Evolutionary conservation across 345 rosid species (phyloP), one percentile per base, ranked within the genome.

Genomic region (Aegle marmelos): DNA sequence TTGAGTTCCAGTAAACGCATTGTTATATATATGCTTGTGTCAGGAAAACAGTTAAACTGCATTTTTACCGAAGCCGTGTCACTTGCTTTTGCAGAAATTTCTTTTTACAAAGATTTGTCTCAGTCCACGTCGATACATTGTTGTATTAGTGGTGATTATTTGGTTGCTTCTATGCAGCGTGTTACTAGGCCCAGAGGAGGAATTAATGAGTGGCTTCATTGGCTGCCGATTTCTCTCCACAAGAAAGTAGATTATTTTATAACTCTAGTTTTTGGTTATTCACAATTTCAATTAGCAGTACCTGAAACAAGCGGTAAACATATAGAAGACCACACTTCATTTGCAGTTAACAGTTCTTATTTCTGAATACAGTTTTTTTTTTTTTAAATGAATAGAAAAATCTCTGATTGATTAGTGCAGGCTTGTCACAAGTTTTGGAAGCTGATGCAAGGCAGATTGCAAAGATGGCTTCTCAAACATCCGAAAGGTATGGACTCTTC

Each of bases 391-490:
- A 21, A 39, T 9, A 57, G 39, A 41, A 34, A 74, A 61, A 39
- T 19, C 27, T 74, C 7, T 30, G 39, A 50, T 16, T 53, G 64
- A 73, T 50, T 50, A 30, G 70, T 80, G 84, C 82, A 84, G 98
- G 92, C 70, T 81, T 91, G 71, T 84, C 68, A n/a, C 82, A 84
- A 76, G 81, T 87, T 70, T 79, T 87, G 45, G 91, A 92, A 85
- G 97, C 92, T 79, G 97, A 93, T 86, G 89, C 89, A 2, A 87
- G 84, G 81, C 87, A 89, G 82, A 94, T 95, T 81, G 99, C 94
- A 63, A 66, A 57, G 33, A 78, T 89, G 89, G 99, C 94, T 80
- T 85, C 86, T 68, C 84, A 86, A 70, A 82, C 89, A 36, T 94
- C 83, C 79, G 84, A 91, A 67, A 91, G 82, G 98, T 92, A 85